A percentile compares a stretch with the other conserved stretches of the same genome.
phyloP scores from a whole-genome alignment of 2,329 filamentous ascomycete species.

The Penicillium vulpinum region DNA sequence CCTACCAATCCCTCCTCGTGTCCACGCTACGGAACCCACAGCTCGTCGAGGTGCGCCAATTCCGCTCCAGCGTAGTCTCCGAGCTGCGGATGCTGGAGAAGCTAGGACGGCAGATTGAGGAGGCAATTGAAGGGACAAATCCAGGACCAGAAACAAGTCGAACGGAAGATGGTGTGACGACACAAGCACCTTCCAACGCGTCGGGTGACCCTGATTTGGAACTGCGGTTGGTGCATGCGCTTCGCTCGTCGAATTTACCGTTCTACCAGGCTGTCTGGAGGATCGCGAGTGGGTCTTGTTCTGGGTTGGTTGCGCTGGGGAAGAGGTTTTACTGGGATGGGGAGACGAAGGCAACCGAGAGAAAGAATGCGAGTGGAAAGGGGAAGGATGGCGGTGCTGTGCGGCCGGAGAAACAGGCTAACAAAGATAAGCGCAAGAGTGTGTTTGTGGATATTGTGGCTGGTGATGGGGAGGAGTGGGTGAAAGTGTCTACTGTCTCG shows the following conservation, averaged over 20 bases:
- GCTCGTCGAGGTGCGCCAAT: slow-evolving; percentile 52
- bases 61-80: slow-evolving; percentile 49
- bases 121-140: background rate
- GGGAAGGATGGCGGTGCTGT: slow-evolving; percentile 2
- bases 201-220: slow-evolving; percentile 26
- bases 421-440: slow-evolving; percentile 49
- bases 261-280: slow-evolving; percentile 66
- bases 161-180: slow-evolving; percentile 20
- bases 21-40: slow-evolving; percentile 47
- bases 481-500: slow-evolving; percentile 67
- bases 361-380: slow-evolving; percentile 8
- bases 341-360: slow-evolving; percentile 6
- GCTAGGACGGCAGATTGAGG: slow-evolving; percentile 33
- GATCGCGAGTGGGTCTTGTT: slow-evolving; percentile 57
- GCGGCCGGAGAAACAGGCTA: slow-evolving; percentile 29
- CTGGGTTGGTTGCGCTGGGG: slow-evolving; percentile 57
- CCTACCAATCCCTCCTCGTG: slow-evolving; percentile 46
- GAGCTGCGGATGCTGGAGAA: slow-evolving; percentile 52
- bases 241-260: slow-evolving; percentile 65
- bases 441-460: slow-evolving; percentile 66
- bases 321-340: slow-evolving; percentile 55
- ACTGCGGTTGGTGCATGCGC: slow-evolving; percentile 52
- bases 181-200: background rate
- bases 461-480: slow-evolving; percentile 64
- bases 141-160: slow-evolving; percentile 3